Conservation (phyloP, 1,284 basidiomycete species). For the Apiotrichum akiyoshidainum region DNA sequence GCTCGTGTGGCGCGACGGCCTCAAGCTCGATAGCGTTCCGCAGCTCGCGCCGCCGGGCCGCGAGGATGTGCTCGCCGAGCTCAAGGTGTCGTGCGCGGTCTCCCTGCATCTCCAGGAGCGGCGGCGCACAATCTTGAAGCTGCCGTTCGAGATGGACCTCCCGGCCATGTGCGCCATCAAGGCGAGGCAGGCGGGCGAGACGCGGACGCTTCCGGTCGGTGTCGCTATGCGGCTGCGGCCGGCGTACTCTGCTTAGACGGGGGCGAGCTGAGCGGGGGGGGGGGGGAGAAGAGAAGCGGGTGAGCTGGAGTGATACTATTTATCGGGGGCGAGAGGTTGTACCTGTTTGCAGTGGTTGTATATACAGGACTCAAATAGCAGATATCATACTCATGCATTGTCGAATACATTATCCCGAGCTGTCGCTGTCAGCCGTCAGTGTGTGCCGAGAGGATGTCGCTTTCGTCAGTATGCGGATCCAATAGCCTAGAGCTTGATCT, state of each 20-base stretch:
- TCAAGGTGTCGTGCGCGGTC: conserved; percentile 12
- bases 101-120: neutral
- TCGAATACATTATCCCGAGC: too few relatives aligned
- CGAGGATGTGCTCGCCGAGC: neutral
- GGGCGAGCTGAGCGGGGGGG: too few relatives aligned
- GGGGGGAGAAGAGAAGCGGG: too few relatives aligned
- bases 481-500: too few relatives aligned
- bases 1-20: conserved; percentile 23
- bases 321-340: too few relatives aligned
- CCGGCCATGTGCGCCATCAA: conserved; percentile 29
- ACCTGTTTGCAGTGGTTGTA: too few relatives aligned
- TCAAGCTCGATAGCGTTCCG: conserved; percentile 1
- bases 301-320: too few relatives aligned
- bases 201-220: neutral
- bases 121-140: neutral
- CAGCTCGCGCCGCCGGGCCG: neutral
- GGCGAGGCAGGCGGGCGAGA: conserved; percentile 12
- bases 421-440: too few relatives aligned
- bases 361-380: too few relatives aligned
- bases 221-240: neutral
- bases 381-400: too few relatives aligned
- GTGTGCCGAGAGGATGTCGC: too few relatives aligned
- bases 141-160: conserved; percentile 38
- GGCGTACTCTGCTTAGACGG: neutral
- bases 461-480: too few relatives aligned